A percentile compares a stretch with the other conserved stretches of the same genome.
phyloP scores from a whole-genome alignment of 768 basidiomycete species.

The Serendipita sp. region DNA sequence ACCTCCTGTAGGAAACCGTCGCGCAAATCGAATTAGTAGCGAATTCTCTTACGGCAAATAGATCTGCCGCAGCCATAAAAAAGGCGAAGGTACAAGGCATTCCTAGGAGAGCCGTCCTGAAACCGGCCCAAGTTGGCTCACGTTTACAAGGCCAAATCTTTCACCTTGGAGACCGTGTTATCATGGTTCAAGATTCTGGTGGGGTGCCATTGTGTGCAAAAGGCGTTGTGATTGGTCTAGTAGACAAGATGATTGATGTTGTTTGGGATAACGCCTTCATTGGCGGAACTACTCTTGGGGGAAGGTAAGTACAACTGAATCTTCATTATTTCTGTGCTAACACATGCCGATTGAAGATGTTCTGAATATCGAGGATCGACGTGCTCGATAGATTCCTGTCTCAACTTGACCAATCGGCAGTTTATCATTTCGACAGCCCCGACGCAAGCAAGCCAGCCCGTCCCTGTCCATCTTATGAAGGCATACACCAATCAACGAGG shows the following conservation, averaged over 20 bases:
- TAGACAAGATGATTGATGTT: constrained; percentile 77
- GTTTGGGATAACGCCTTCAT: constrained; percentile 95
- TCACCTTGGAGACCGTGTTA: constrained; percentile 79
- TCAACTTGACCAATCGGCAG: constrained; percentile 78
- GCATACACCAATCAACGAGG: neutral
- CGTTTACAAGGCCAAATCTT: constrained; percentile 83
- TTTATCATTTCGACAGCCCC: constrained; percentile 64
- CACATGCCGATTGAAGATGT: constrained; percentile 35
- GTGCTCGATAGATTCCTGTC: constrained; percentile 70
- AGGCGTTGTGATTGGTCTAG: constrained; percentile 86
- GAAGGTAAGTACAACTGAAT: constrained; percentile 35
- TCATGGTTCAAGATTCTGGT: constrained; percentile 91
- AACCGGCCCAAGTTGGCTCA: constrained; percentile 78
- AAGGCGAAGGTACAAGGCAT: constrained; percentile 88
- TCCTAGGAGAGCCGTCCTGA: constrained; percentile 82
- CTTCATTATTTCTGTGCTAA: neutral
- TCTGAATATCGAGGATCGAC: constrained; percentile 85
- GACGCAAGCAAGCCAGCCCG: constrained; percentile 9
- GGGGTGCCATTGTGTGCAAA: constrained; percentile 81
- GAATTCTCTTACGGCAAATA: constrained; percentile 46
- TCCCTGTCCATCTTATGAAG: neutral
- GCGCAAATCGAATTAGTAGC: constrained; percentile 61
- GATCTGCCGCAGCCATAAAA: constrained; percentile 53
- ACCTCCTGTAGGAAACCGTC: constrained; percentile 47
- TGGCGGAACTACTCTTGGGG: constrained; percentile 73